Percentiles rank a stretch among this genome's conserved stretches.
Conservation (phyloP, 176 grass and related monocot genomes). For the Eremochloa ophiuroides region DNA sequence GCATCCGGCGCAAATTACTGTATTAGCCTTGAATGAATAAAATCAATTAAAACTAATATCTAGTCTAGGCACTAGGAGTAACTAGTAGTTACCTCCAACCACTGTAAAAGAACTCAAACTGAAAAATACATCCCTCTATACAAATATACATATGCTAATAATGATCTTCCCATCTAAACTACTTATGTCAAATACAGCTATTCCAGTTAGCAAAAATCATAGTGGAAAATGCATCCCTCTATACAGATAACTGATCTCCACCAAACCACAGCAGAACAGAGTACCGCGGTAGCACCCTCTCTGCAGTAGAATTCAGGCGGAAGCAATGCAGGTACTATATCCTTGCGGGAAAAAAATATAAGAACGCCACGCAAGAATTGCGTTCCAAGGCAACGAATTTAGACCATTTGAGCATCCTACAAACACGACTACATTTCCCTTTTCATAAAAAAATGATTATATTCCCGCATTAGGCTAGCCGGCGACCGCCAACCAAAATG, state of each 20-base stretch:
- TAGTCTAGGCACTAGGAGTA: no score
- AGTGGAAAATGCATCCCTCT: background rate
- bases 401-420: background rate
- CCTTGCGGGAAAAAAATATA: background rate
- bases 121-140: background rate
- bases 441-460: no score
- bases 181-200: background rate
- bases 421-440: background rate
- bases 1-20: no score
- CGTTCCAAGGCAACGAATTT: background rate
- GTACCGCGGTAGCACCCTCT: background rate
- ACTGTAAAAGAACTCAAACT: no score
- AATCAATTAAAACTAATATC: no score
- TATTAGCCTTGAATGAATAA: no score
- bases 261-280: background rate
- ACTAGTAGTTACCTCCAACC: no score
- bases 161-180: background rate
- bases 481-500: background rate
- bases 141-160: background rate
- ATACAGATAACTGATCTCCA: background rate
- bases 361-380: background rate
- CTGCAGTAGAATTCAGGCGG: background rate
- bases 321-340: background rate
- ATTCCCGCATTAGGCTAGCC: background rate
- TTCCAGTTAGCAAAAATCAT: background rate